A percentile compares a stretch with the other conserved stretches of the same genome.
Evolutionary conservation across 2,329 filamentous ascomycete genomes (phyloP).

Genomic region (Colletotrichum abscissum): DNA sequence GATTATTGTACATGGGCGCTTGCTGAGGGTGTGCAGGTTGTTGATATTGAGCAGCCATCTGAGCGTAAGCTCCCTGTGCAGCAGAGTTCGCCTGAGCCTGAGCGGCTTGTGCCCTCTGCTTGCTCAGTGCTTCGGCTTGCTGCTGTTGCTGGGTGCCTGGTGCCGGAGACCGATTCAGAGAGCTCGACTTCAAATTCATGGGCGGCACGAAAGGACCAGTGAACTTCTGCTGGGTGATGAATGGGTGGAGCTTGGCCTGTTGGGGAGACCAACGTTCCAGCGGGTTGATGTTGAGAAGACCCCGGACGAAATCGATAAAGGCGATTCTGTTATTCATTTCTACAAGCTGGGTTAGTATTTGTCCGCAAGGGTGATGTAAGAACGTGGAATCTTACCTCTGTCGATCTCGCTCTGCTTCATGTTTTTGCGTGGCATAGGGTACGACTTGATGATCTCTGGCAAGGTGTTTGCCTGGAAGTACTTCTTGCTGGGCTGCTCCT

Average conservation of each 20-base stretch:
- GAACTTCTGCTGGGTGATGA: slow-evolving; percentile 98
- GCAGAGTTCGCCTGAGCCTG: slow-evolving; percentile 77
- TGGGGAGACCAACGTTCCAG: slow-evolving; percentile 97
- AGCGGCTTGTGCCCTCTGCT: slow-evolving; percentile 83
- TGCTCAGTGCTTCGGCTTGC: slow-evolving; percentile 92
- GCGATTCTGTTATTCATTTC: slow-evolving; percentile 99
- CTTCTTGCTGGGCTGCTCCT: slow-evolving; percentile 99
- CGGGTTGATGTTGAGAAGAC: slow-evolving; percentile 92
- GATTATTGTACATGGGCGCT: slow-evolving; percentile 84
- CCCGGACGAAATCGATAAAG: slow-evolving; percentile 98
- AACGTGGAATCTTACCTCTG: slow-evolving; percentile 71
- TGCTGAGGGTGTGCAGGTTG: slow-evolving; percentile 58
- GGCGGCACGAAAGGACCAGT: slow-evolving; percentile 96
- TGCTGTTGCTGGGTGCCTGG: slow-evolving; percentile 96
- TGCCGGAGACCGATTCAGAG: slow-evolving; percentile 86
- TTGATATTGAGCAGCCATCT: slow-evolving; percentile 59
- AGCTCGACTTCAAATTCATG: slow-evolving; percentile 93
- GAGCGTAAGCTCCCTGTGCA: slow-evolving; percentile 69
- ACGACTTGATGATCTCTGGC: slow-evolving; percentile 96
- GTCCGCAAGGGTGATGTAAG: not conserved
- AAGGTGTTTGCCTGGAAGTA: slow-evolving; percentile 96
- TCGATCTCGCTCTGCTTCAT: slow-evolving; percentile 99
- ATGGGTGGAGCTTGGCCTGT: slow-evolving; percentile 96
- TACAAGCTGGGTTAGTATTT: slow-evolving; percentile 52
- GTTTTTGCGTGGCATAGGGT: slow-evolving; percentile 98